These are phyloP conservation scores for Calocybe gambosa DNA, from an alignment of 1,284 basidiomycete species.

Conservation along the genomic window DNA sequence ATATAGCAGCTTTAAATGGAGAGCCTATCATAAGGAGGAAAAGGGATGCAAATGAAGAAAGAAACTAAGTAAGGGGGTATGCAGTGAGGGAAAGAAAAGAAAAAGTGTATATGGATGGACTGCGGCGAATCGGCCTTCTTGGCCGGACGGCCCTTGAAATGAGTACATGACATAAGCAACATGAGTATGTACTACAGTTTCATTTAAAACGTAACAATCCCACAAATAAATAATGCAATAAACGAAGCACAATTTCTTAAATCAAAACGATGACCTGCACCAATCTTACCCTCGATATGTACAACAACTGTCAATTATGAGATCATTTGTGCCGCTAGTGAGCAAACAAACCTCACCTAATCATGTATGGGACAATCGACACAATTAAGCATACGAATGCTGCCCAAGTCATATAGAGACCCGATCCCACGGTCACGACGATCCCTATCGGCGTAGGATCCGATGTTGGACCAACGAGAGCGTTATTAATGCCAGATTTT, in stretches of 20 bases:
- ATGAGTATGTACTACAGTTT: not conserved
- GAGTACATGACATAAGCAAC: not conserved
- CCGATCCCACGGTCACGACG: slow-evolving; percentile 52
- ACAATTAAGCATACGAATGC: slow-evolving; percentile 58
- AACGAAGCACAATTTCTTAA: not conserved
- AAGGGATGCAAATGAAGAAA: not conserved
- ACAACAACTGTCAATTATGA: slow-evolving; percentile 42
- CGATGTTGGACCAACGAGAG: slow-evolving; percentile 34
- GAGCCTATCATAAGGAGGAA: slow-evolving; percentile 21
- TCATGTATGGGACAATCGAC: slow-evolving; percentile 67
- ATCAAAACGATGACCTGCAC: slow-evolving; percentile 16
- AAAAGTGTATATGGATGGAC: slow-evolving; percentile 4
- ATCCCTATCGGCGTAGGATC: slow-evolving; percentile 51
- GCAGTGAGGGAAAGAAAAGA: slow-evolving; percentile 4
- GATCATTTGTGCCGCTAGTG: not conserved
- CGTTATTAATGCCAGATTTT: slow-evolving; percentile 53
- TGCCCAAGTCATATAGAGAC: slow-evolving; percentile 62
- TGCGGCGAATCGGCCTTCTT: slow-evolving; percentile 1
- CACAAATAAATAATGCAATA: not conserved
- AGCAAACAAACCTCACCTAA: slow-evolving; percentile 43
- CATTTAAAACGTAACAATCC: not conserved
- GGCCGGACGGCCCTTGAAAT: too few relatives aligned
- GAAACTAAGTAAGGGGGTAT: slow-evolving; percentile 1
- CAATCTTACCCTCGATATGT: slow-evolving; percentile 58
- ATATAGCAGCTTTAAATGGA: slow-evolving; percentile 22